phyloP scores from a whole-genome alignment of 805 yeast genomes.

The Cyberlindnera mycetangii region DNA sequence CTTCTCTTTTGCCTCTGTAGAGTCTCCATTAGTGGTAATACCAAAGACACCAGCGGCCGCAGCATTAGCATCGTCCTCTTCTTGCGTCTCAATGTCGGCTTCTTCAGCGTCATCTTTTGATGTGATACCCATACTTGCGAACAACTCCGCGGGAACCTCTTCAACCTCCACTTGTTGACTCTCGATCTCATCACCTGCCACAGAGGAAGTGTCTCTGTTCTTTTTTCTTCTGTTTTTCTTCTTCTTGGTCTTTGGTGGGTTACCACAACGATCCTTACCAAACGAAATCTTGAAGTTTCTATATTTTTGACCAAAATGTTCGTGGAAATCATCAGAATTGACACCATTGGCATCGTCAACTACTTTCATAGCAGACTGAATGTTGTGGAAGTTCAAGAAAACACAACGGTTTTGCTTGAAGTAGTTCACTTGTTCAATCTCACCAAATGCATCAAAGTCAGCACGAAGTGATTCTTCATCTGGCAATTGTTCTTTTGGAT shows the following conservation, averaged over 20 bases:
- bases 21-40: constrained; percentile 12
- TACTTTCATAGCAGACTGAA: constrained; percentile 58
- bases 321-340: constrained; percentile 34
- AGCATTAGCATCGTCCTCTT: neutral
- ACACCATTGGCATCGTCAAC: constrained; percentile 54
- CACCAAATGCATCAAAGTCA: constrained; percentile 67
- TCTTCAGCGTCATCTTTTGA: constrained; percentile 6
- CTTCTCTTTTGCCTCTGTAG: constrained; percentile 3
- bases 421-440: constrained; percentile 71
- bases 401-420: constrained; percentile 70
- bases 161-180: constrained; percentile 16
- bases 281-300: constrained; percentile 54
- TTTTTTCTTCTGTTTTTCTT: constrained; percentile 24
- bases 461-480: constrained; percentile 46
- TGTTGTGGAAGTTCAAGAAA: constrained; percentile 67
- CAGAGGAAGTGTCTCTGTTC: neutral
- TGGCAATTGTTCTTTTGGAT: constrained; percentile 37
- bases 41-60: constrained; percentile 20
- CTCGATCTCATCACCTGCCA: constrained; percentile 2
- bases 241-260: constrained; percentile 53
- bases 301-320: constrained; percentile 45
- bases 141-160: constrained; percentile 22
- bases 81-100: neutral
- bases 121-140: constrained; percentile 27
- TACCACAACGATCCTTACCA: constrained; percentile 82